Evolutionary conservation across 768 basidiomycete genomes (phyloP).

Genomic region (Russula dissimulans): DNA sequence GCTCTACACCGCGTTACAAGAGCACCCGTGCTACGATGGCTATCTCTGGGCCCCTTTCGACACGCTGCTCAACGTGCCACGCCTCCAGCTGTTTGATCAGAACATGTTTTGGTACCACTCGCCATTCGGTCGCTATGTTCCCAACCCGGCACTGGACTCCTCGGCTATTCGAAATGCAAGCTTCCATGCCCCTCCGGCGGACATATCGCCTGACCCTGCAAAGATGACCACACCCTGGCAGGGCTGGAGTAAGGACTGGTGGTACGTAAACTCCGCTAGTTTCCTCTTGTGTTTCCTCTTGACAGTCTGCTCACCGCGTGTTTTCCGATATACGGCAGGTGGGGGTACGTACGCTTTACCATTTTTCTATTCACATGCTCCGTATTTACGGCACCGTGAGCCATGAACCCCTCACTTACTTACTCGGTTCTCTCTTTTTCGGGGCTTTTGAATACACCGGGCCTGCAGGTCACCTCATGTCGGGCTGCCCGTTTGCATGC

Average conservation of each 20-base stretch:
- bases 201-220: constrained; percentile 34
- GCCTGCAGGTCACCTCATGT: constrained; percentile 34
- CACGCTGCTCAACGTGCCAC: constrained; percentile 41
- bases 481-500: constrained; percentile 36
- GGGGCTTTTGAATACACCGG: no score
- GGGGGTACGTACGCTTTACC: constrained; percentile 16
- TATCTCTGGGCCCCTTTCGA: constrained; percentile 48
- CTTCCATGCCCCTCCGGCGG: constrained; percentile 33
- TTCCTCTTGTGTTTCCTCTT: background rate
- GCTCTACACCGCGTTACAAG: constrained; percentile 39
- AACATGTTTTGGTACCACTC: constrained; percentile 42
- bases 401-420: background rate
- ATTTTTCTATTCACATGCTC: background rate
- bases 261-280: constrained; percentile 25
- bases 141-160: constrained; percentile 29
- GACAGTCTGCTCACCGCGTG: background rate
- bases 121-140: constrained; percentile 36
- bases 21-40: constrained; percentile 38
- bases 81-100: constrained; percentile 38
- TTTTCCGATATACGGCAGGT: constrained; percentile 9
- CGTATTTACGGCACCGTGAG: background rate
- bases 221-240: constrained; percentile 34
- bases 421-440: background rate
- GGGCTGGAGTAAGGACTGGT: constrained; percentile 36
- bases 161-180: constrained; percentile 18